phyloP scores from a whole-genome alignment of 345 rosid genomes.

The Laguncularia racemosa region DNA sequence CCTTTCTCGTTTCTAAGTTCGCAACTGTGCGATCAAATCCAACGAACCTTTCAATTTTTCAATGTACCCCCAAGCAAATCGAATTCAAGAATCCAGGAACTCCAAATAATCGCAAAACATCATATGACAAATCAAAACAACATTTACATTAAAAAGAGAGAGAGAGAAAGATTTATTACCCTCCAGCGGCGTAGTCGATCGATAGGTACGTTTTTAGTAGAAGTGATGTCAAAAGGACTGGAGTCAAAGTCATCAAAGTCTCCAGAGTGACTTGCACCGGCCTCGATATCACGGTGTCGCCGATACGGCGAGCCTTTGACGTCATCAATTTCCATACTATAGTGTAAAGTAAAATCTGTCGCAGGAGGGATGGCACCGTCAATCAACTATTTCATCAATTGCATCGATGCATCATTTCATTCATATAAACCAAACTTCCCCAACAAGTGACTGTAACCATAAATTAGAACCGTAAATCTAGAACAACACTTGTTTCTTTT shows the following conservation, averaged over 20 bases:
- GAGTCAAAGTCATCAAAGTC: slow-evolving; percentile 13
- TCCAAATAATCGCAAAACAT: too few relatives aligned
- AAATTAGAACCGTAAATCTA: too few relatives aligned
- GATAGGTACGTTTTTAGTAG: slow-evolving; percentile 63
- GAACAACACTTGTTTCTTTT: too few relatives aligned
- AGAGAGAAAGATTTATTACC: slow-evolving; percentile 29
- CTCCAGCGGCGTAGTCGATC: slow-evolving; percentile 83
- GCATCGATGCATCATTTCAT: too few relatives aligned
- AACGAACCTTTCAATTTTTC: too few relatives aligned
- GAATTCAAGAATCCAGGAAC: too few relatives aligned
- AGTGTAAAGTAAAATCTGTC: slow-evolving; percentile 16
- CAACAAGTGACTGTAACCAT: too few relatives aligned
- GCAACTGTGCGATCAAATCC: too few relatives aligned
- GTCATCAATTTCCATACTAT: slow-evolving; percentile 19
- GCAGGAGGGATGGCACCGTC: slow-evolving; percentile 62
- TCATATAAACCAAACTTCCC: too few relatives aligned
- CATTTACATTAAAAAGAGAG: background rate
- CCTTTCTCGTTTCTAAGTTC: too few relatives aligned
- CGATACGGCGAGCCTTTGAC: slow-evolving; percentile 28
- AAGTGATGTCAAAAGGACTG: slow-evolving; percentile 52
- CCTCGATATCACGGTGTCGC: slow-evolving; percentile 42
- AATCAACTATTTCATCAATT: background rate
- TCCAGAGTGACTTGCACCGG: slow-evolving; percentile 23
- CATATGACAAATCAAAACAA: too few relatives aligned
- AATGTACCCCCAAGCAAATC: too few relatives aligned